phyloP scores from a whole-genome alignment of 2,329 filamentous ascomycete species.

The Fusarium lateritium region DNA sequence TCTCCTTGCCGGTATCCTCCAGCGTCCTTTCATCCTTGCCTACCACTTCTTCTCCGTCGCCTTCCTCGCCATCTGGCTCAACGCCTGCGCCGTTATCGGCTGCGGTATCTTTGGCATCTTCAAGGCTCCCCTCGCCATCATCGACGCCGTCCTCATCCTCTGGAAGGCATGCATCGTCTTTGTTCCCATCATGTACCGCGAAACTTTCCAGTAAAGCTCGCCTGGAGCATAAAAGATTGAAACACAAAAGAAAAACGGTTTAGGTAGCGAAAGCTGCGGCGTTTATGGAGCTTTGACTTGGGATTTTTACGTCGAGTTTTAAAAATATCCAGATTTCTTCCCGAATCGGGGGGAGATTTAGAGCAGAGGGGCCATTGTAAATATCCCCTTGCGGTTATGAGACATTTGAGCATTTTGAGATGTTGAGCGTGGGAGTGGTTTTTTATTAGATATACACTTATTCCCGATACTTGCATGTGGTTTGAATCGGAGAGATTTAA shows the following conservation, averaged over 20 bases:
- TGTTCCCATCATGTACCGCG: conserved; percentile 82
- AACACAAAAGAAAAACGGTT: conserved; percentile 12
- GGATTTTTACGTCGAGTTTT: conserved; percentile 34
- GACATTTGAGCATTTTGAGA: conserved; percentile 41
- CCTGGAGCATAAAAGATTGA: background rate
- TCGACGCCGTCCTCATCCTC: conserved; percentile 78
- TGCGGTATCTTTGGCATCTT: conserved; percentile 58
- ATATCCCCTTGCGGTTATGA: conserved; percentile 36
- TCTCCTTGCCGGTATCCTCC: conserved; percentile 85
- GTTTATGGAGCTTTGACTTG: conserved; percentile 43
- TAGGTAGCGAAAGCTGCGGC: conserved; percentile 40
- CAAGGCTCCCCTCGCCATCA: conserved; percentile 71
- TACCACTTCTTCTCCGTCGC: conserved; percentile 97
- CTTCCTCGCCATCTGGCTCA: conserved; percentile 85
- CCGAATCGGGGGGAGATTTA: background rate
- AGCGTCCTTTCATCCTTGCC: conserved; percentile 82
- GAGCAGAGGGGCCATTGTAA: conserved; percentile 9
- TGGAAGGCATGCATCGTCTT: conserved; percentile 88
- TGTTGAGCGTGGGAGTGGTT: conserved; percentile 32
- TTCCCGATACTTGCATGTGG: conserved; percentile 6
- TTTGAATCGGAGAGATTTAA: conserved; percentile 1
- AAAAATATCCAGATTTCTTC: conserved; percentile 18
- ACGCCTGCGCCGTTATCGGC: conserved; percentile 58
- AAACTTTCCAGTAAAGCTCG: conserved; percentile 59
- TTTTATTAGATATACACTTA: conserved; percentile 32